A percentile compares a stretch with the other conserved stretches of the same genome.
These are phyloP conservation scores for Thermomucor indicae-seudaticae DNA, from an alignment of 371 early-diverging fungal species.

Conservation along the genomic window DNA sequence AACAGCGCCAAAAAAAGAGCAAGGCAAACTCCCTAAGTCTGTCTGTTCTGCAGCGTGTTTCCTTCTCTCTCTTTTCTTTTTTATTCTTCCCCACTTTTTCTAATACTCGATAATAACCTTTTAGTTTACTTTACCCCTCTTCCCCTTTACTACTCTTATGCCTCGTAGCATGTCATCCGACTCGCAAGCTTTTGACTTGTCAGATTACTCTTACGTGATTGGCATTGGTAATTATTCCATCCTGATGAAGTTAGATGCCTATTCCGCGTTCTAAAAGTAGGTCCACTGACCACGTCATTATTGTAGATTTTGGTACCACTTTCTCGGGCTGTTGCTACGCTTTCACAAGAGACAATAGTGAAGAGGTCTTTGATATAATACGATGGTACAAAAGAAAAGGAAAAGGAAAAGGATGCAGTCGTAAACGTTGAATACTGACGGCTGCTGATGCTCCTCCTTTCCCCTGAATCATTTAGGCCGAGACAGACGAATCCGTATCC, in stretches of 20 bases:
- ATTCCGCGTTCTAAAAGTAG: not conserved
- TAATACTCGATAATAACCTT: no score
- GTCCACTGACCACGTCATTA: not conserved
- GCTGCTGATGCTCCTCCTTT: not conserved
- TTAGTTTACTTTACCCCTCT: no score
- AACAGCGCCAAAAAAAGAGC: no score
- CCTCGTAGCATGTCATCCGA: conserved; percentile 20
- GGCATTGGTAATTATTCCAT: conserved; percentile 33
- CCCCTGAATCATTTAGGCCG: no score
- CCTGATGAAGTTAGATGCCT: not conserved
- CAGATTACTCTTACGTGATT: conserved; percentile 45
- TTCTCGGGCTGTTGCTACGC: conserved; percentile 51
- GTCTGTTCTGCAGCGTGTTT: not conserved
- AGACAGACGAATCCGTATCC: conserved; percentile 46
- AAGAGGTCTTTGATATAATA: conserved; percentile 45
- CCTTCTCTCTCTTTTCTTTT: conserved; percentile 1
- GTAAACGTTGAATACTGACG: no score
- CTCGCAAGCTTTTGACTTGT: conserved; percentile 34
- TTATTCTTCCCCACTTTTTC: conserved; percentile 1
- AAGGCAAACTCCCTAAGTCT: no score
- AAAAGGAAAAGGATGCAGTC: no score
- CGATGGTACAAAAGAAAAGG: conserved; percentile 29
- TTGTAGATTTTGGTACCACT: conserved; percentile 56
- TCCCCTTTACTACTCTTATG: not conserved
- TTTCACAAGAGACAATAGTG: conserved; percentile 44